These are phyloP conservation scores for Lachancea sp. DNA, from an alignment of 805 yeast species.

Conservation along the genomic window DNA sequence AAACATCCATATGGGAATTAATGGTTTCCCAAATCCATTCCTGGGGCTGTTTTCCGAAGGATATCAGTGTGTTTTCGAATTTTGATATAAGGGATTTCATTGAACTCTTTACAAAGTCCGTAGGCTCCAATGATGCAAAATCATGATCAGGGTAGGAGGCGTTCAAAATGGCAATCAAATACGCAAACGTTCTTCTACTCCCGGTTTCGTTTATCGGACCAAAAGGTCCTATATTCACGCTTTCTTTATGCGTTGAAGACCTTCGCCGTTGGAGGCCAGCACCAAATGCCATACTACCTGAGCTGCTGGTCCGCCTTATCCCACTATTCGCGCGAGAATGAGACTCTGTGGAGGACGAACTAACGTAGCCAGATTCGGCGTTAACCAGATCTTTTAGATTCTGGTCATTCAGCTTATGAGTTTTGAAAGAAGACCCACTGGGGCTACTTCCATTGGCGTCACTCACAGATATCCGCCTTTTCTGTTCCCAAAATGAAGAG, in stretches of 20 bases:
- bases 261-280: constrained; percentile 16
- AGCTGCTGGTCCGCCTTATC: constrained; percentile 25
- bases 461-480: constrained; percentile 36
- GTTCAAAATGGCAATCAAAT: constrained; percentile 82
- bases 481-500: constrained; percentile 36
- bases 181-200: constrained; percentile 83
- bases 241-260: constrained; percentile 25
- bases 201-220: constrained; percentile 87
- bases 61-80: constrained; percentile 71
- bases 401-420: constrained; percentile 32
- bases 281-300: constrained; percentile 14
- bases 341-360: constrained; percentile 30
- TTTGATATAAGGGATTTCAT: constrained; percentile 49
- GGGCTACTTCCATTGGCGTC: constrained; percentile 11
- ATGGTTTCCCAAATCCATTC: constrained; percentile 87
- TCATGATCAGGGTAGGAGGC: constrained; percentile 96
- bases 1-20: constrained; percentile 66
- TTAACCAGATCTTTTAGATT: constrained; percentile 31
- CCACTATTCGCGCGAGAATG: constrained; percentile 11
- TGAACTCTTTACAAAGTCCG: constrained; percentile 52
- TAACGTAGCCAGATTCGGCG: constrained; percentile 24
- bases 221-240: constrained; percentile 56
- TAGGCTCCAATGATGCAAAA: constrained; percentile 79
- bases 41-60: constrained; percentile 49
- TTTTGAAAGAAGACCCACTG: constrained; percentile 13